Evolutionary conservation across 73 alveolate genomes (phyloP), one percentile per base, ranked within the genome.

Genomic region (Paramecium biaurelia): DNA sequence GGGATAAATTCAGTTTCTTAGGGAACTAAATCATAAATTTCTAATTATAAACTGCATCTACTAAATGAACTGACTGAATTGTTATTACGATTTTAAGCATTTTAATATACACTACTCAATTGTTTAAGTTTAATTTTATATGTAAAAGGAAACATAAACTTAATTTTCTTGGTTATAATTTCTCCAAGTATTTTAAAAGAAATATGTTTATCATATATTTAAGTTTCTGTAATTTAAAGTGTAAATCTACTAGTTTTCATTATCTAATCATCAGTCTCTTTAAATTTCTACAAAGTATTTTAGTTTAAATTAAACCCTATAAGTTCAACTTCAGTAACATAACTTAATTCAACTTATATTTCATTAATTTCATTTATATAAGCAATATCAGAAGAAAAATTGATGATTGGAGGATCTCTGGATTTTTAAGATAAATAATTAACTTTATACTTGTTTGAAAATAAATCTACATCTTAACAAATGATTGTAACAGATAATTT

Each of bases 341-440:
- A 41, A 10, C 63, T 79, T 79, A 79, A 47, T 20, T 14, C 42
- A 47, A 79, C 42, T 45, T 32, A 7, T 18, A 79, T 79, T 79
- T 79, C 90, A 76, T 76, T 76, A 21, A 41, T 30, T 76, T 76
- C 89, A 43, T 47, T 79, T 0, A 79, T 42, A 45, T 79, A 45
- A 20, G 76, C 90, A 14, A 24, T 10, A 15, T 41, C 56, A 7
- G 23, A 20, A 11, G 30, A 45, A 24, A 79, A 15, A 14, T 10
- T 79, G 26, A 79, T 37, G 23, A 41, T n/a, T 0, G 89, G 72
- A 41, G 70, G 89, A 76, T 76, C 70, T 37, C 70, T 76, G 8
- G 4, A 34, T 11, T 18, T 15, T 76, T 24, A 24, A 12, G 47
- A 63, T 26, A 63, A 63, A 30, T 26, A 32, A 10, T 30, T 32